Evolutionary conservation across 371 early-diverging fungal genomes (phyloP).

Genomic region (Apophysomyces sp.): DNA sequence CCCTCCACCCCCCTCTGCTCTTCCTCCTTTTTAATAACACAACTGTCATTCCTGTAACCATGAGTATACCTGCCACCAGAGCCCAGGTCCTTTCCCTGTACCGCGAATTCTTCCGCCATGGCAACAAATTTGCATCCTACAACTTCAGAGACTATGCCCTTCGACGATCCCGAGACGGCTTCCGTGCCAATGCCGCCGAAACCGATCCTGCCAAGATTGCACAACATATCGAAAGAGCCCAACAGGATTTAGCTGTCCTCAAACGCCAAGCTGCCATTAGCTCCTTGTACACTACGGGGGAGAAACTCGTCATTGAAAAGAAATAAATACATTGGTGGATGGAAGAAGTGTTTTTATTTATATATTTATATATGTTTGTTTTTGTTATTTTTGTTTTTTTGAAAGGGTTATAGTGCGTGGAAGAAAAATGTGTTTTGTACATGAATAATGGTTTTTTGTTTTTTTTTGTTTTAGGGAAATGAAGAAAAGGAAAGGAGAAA

Average conservation of each 20-base stretch:
- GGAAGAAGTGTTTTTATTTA: not conserved
- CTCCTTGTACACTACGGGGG: slow-evolving; percentile 53
- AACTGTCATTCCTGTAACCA: not conserved
- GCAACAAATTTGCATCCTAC: slow-evolving; percentile 64
- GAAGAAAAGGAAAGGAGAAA: too few relatives aligned
- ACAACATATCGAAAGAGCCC: slow-evolving; percentile 50
- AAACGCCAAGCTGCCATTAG: slow-evolving; percentile 69
- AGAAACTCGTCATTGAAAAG: slow-evolving; percentile 62
- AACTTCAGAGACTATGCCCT: slow-evolving; percentile 74
- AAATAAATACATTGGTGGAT: too few relatives aligned
- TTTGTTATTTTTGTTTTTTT: not conserved
- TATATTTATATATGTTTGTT: not conserved
- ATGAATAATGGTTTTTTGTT: too few relatives aligned
- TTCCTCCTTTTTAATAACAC: not conserved
- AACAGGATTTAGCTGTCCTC: slow-evolving; percentile 60
- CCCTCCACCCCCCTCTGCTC: not conserved
- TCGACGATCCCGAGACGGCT: slow-evolving; percentile 67
- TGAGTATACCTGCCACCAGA: slow-evolving; percentile 22
- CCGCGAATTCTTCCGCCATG: slow-evolving; percentile 62
- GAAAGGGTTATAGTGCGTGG: too few relatives aligned
- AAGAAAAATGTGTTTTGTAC: too few relatives aligned
- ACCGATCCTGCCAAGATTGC: slow-evolving; percentile 57
- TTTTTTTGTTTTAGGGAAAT: too few relatives aligned
- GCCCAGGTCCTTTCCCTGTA: slow-evolving; percentile 62
- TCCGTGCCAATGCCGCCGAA: slow-evolving; percentile 58